Conservation (phyloP, 1,284 basidiomycete species). For the Cerrena zonata region DNA sequence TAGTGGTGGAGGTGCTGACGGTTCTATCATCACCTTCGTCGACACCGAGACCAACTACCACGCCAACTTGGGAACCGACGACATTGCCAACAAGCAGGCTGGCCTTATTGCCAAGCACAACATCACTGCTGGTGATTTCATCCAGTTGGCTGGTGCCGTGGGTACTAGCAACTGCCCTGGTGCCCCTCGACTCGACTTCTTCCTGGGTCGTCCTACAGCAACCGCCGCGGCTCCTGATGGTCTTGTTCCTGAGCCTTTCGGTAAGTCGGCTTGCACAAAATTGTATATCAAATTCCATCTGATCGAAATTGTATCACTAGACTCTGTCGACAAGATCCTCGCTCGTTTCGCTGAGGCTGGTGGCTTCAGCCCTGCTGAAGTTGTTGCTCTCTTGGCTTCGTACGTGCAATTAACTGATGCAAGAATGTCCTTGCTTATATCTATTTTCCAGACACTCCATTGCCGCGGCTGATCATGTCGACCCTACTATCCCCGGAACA, state of each 20-base stretch:
- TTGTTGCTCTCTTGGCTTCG: conserved; percentile 29
- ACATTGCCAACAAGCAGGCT: conserved; percentile 19
- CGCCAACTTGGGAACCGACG: conserved; percentile 22
- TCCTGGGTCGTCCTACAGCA: conserved; percentile 17
- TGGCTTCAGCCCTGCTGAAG: conserved; percentile 25
- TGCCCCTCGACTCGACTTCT: conserved; percentile 20
- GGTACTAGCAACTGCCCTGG: conserved; percentile 24
- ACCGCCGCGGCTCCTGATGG: conserved; percentile 17
- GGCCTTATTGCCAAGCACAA: conserved; percentile 18
- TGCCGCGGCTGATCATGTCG: conserved; percentile 26
- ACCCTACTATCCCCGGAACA: conserved; percentile 18
- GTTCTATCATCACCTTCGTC: conserved; percentile 14
- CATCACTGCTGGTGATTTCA: conserved; percentile 24
- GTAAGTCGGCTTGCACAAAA: too few relatives aligned
- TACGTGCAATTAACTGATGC: conserved; percentile 10
- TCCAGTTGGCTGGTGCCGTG: conserved; percentile 25
- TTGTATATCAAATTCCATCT: background rate
- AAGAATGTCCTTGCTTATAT: background rate
- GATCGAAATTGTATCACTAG: conserved; percentile 10
- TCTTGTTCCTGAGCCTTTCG: conserved; percentile 27
- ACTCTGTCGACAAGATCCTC: conserved; percentile 25
- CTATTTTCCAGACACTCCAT: conserved; percentile 16
- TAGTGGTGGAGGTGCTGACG: conserved; percentile 7
- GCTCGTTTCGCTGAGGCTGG: conserved; percentile 26
- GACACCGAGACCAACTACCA: conserved; percentile 19